A percentile compares a stretch with the other conserved stretches of the same genome.
Conservation (phyloP, 129 eudicot genomes). For the Tagetes patula region DNA sequence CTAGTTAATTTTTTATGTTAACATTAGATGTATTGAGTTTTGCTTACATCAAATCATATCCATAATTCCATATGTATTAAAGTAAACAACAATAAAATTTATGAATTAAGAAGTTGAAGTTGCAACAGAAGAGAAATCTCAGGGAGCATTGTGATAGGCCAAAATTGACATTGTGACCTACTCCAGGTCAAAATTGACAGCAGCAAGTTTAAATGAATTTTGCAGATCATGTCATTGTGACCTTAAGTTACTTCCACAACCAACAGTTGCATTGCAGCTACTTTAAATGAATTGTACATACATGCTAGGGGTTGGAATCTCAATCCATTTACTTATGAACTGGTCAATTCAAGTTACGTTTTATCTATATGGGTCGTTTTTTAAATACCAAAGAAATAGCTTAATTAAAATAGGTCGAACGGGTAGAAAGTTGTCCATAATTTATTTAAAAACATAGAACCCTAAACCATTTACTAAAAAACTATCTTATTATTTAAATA, state of each 20-base stretch:
- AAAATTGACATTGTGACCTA: background rate
- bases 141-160: background rate
- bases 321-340: background rate
- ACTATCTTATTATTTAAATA: background rate
- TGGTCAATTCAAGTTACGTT: background rate
- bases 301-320: background rate
- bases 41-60: background rate
- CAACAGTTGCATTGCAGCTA: slow-evolving; percentile 1
- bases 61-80: background rate
- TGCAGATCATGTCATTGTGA: slow-evolving; percentile 1
- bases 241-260: background rate
- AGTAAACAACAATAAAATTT: background rate
- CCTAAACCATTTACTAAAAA: background rate
- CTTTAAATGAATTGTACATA: background rate
- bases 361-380: background rate
- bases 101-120: slow-evolving; percentile 2
- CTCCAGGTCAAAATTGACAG: background rate
- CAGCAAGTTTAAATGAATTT: background rate
- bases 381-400: background rate
- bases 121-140: background rate
- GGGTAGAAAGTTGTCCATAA: background rate
- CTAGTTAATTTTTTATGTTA: background rate
- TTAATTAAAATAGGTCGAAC: background rate
- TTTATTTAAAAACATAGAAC: background rate
- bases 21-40: background rate